A percentile compares a stretch with the other conserved stretches of the same genome.
Evolutionary conservation across 1,284 basidiomycete species (phyloP).

Genomic region (Trametes sp.): DNA sequence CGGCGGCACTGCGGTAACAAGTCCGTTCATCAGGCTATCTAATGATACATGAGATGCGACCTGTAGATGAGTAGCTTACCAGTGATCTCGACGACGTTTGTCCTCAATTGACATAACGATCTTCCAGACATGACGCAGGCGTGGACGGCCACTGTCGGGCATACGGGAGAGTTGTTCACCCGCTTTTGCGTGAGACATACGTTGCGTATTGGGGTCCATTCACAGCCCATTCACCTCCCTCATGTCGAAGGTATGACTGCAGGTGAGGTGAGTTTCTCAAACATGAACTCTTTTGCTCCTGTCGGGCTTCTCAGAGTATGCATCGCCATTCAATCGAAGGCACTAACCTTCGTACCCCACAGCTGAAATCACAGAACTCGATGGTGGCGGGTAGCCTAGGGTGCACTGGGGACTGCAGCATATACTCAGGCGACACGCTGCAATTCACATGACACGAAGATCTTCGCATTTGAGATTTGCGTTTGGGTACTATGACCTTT

Average conservation of each 20-base stretch:
- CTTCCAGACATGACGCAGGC: background rate
- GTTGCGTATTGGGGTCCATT: background rate
- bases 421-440: background rate
- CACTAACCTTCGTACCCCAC: background rate
- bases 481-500: background rate
- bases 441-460: slow-evolving; percentile 3
- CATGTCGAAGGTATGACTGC: background rate
- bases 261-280: slow-evolving; percentile 4
- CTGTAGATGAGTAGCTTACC: background rate
- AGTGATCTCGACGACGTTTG: background rate
- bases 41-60: background rate
- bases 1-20: slow-evolving; percentile 2
- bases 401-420: background rate
- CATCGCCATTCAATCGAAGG: background rate
- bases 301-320: background rate
- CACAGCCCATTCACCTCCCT: background rate
- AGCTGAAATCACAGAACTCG: background rate
- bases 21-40: background rate
- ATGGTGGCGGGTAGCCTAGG: background rate
- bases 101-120: background rate
- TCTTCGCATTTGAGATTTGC: slow-evolving; percentile 12
- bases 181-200: background rate
- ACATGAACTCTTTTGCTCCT: slow-evolving; percentile 6
- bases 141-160: background rate
- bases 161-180: background rate